Base-by-base conservation (phyloP, 116 monocot species). In the Zostera marina region DNA sequence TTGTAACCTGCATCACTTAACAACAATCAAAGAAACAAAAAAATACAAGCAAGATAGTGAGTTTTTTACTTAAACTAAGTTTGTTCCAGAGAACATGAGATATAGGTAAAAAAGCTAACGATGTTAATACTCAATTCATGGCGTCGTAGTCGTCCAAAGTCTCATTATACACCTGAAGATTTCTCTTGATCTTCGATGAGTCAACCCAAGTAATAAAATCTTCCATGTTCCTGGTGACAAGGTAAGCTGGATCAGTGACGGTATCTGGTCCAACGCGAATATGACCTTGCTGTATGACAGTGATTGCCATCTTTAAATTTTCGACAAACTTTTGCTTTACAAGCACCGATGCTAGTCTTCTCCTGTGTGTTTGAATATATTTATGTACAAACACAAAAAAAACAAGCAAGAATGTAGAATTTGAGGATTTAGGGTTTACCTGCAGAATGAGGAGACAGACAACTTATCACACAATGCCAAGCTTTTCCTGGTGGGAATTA, bases 201-300 rank as follows among this genome's bases (percentile, higher is more conserved):
- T 87, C 92, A 4, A 83, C 87, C 92, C 92, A 92, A 4, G 83
- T 92, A 14, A 92, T 52, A 39, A 87, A 92, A 65, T 92, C 92
- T 63, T 87, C 81, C 87, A 92, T 76, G 72, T 87, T 87, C 63
- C 78, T 72, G 0, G 87, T 87, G 9, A 92, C 78, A n/a, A 93
- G 79, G 64, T 71, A 84, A 9, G 93, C 88, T 0, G 88, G 88
- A 65, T 88, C 79, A 0, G 77, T 93, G 16, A 88, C 61, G 2
- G 79, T 73, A 17, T 88, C 88, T 0, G 84, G 93, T 13, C 93
- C 93, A 12, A 88, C 81, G 7, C 84, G 59, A 13, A 93, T 60
- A 58, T 93, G 88, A 0, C 88, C 84, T 57, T 93, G 93, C 62
- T 93, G 76, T 13, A 93, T 84, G 63, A 79, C 88, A 47, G 88